These are phyloP conservation scores for Penicillium sp. DNA, from an alignment of 2,329 filamentous ascomycete genomes.

Conservation along the genomic window DNA sequence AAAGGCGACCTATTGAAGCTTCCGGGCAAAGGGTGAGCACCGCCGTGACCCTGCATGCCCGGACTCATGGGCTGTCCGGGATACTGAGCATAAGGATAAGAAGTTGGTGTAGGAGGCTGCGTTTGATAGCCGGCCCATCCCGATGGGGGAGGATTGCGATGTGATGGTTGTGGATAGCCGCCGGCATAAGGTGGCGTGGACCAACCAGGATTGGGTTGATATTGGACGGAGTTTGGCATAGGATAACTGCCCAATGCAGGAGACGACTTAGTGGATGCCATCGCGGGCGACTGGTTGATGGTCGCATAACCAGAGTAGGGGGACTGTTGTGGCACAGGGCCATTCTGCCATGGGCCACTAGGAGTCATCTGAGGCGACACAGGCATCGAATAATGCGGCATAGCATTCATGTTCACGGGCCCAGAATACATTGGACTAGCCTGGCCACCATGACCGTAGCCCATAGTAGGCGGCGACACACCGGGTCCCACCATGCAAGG, in stretches of 20 bases:
- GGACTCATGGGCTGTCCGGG: slow-evolving; percentile 50
- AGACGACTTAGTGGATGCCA: slow-evolving; percentile 33
- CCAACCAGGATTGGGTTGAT: too few relatives aligned
- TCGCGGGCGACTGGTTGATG: slow-evolving; percentile 30
- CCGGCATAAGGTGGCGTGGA: too few relatives aligned
- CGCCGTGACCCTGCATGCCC: slow-evolving; percentile 75
- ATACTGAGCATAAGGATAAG: slow-evolving; percentile 71
- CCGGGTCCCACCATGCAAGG: slow-evolving; percentile 34
- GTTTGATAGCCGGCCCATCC: too few relatives aligned
- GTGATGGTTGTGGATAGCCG: too few relatives aligned
- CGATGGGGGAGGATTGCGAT: too few relatives aligned
- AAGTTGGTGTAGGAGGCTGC: too few relatives aligned
- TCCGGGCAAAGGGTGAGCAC: too few relatives aligned
- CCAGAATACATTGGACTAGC: slow-evolving; percentile 27
- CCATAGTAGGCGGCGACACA: slow-evolving; percentile 26
- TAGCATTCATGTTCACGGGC: slow-evolving; percentile 23
- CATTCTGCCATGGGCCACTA: slow-evolving; percentile 31
- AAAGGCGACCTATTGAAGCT: slow-evolving; percentile 80
- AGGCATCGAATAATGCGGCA: slow-evolving; percentile 31
- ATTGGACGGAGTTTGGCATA: slow-evolving; percentile 30
- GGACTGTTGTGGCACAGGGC: slow-evolving; percentile 28
- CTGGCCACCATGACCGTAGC: slow-evolving; percentile 26
- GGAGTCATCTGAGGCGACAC: slow-evolving; percentile 30
- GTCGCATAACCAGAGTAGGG: slow-evolving; percentile 34
- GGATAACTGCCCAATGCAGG: slow-evolving; percentile 33